Evolutionary conservation across 208 protist genomes (phyloP).

Genomic region (Leishmania tarentolae): DNA sequence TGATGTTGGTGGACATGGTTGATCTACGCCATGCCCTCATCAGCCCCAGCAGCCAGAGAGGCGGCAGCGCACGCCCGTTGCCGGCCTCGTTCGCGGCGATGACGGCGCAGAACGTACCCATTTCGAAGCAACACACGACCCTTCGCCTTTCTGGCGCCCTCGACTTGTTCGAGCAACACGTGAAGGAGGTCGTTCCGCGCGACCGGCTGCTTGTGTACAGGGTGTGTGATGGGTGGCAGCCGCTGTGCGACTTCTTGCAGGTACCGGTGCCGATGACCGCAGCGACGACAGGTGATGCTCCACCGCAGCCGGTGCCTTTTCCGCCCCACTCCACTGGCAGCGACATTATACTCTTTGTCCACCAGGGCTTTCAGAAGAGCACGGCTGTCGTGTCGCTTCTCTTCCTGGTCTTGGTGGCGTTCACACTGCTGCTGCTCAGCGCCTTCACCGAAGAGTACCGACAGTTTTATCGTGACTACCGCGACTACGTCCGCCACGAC

Average conservation of each 20-base stretch:
- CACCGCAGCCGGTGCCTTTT: slow-evolving; percentile 47
- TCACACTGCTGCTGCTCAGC: slow-evolving; percentile 45
- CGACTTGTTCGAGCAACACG: slow-evolving; percentile 75
- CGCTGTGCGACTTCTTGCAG: slow-evolving; percentile 72
- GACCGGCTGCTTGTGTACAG: slow-evolving; percentile 84
- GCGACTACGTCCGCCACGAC: slow-evolving; percentile 33
- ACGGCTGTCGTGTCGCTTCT: slow-evolving; percentile 35
- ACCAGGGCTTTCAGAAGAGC: slow-evolving; percentile 37
- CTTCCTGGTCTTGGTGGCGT: slow-evolving; percentile 30
- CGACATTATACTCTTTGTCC: slow-evolving; percentile 48
- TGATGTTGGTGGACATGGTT: slow-evolving; percentile 62
- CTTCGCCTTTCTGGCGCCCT: slow-evolving; percentile 49
- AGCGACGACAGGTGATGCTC: not conserved
- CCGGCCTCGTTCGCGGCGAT: slow-evolving; percentile 17
- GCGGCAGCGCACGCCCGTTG: slow-evolving; percentile 6
- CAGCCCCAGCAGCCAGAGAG: slow-evolving; percentile 13
- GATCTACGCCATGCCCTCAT: slow-evolving; percentile 42
- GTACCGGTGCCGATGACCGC: slow-evolving; percentile 39
- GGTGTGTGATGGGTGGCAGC: slow-evolving; percentile 75
- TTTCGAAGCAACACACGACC: slow-evolving; percentile 26
- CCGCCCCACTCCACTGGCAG: slow-evolving; percentile 42
- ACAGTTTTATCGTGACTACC: slow-evolving; percentile 36
- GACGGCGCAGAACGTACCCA: slow-evolving; percentile 34
- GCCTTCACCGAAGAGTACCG: slow-evolving; percentile 38
- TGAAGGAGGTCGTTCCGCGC: slow-evolving; percentile 66